A percentile compares a stretch with the other conserved stretches of the same genome.
Evolutionary conservation across 2,329 filamentous ascomycete species (phyloP).

Genomic region (Paraphoma chrysanthemicola): DNA sequence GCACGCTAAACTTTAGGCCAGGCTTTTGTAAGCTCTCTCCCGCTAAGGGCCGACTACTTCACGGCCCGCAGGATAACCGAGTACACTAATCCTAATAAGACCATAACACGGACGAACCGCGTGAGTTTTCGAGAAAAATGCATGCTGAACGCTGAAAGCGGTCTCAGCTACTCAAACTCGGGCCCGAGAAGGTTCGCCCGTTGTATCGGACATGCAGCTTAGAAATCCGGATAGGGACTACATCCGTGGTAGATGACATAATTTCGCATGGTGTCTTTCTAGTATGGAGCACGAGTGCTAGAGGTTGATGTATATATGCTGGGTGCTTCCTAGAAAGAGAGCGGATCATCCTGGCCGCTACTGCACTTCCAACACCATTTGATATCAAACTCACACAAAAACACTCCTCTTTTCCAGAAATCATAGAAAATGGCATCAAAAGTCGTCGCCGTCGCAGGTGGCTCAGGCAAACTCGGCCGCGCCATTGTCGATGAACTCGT

Average conservation of each 20-base stretch:
- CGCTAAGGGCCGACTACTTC: neutral
- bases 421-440: neutral
- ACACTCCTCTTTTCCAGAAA: neutral
- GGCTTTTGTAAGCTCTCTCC: neutral
- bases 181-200: too few species aligned
- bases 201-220: too few species aligned
- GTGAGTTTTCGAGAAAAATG: neutral
- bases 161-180: too few species aligned
- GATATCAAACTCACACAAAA: neutral
- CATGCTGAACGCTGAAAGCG: neutral
- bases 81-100: neutral
- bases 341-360: neutral
- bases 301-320: too few species aligned
- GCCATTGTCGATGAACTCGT: slow-evolving; percentile 17
- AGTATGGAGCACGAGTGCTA: too few species aligned
- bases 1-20: too few species aligned
- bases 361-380: neutral
- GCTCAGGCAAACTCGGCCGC: slow-evolving; percentile 25
- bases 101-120: neutral
- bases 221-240: too few species aligned
- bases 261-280: too few species aligned
- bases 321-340: too few species aligned
- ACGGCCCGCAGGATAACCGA: neutral
- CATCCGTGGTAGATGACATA: too few species aligned
- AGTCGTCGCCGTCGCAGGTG: slow-evolving; percentile 26